Conservation (phyloP, 148 eudicot species). For the Suaeda aralocaspica region DNA sequence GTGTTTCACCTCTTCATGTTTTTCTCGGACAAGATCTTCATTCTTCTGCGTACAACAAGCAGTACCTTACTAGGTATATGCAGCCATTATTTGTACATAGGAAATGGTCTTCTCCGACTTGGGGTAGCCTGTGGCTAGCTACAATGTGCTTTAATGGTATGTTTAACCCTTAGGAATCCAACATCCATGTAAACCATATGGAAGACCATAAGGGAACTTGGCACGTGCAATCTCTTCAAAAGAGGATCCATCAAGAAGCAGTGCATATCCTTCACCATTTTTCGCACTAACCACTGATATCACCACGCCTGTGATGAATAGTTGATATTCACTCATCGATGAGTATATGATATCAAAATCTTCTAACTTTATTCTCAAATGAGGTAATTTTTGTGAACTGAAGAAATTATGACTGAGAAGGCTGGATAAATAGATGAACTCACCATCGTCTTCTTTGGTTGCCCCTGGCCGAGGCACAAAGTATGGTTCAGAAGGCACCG, state of each 20-base stretch:
- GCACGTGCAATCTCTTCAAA: constrained; percentile 94
- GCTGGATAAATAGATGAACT: constrained; percentile 11
- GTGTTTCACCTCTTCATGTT: no score
- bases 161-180: constrained; percentile 75
- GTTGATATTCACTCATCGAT: no score
- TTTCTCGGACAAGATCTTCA: no score
- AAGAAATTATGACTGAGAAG: no score
- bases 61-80: no score
- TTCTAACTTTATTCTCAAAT: background rate
- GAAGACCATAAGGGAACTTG: constrained; percentile 92
- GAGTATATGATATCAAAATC: no score
- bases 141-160: no score
- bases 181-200: constrained; percentile 94
- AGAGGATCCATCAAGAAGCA: constrained; percentile 65
- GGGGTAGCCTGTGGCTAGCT: no score
- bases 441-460: constrained; percentile 87
- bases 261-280: constrained; percentile 89
- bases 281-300: constrained; percentile 78
- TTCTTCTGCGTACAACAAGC: no score
- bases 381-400: background rate
- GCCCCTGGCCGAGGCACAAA: constrained; percentile 93
- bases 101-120: no score
- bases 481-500: constrained; percentile 87
- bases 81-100: no score
- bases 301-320: constrained; percentile 88